phyloP scores from a whole-genome alignment of 352 stramenopile species.

The Globisporangium okanoganense region DNA sequence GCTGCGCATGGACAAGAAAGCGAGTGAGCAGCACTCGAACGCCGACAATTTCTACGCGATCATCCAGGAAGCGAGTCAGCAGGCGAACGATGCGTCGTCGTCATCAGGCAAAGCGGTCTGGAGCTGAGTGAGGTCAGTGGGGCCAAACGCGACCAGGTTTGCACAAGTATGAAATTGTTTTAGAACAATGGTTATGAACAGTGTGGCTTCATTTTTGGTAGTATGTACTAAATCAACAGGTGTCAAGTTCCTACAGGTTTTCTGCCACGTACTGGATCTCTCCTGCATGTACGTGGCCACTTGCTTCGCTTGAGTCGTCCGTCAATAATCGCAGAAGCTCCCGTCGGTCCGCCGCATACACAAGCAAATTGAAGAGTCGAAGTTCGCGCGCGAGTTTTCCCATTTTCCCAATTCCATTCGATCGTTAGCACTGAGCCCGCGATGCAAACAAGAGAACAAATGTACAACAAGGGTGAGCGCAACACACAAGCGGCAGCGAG shows the following conservation, averaged over 20 bases:
- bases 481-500: constrained; percentile 11
- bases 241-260: constrained; percentile 3
- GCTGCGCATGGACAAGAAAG: constrained; percentile 4
- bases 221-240: constrained; percentile 5
- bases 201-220: background rate
- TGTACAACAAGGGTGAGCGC: constrained; percentile 16
- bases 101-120: background rate
- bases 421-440: background rate
- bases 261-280: background rate
- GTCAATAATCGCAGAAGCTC: background rate
- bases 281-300: background rate
- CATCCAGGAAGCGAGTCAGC: constrained; percentile 7
- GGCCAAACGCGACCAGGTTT: too few relatives aligned
- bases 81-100: background rate
- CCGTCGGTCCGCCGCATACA: background rate
- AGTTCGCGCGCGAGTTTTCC: background rate
- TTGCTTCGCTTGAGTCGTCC: background rate
- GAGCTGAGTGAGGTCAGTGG: background rate
- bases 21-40: background rate
- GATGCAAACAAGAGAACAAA: constrained; percentile 11
- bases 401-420: constrained; percentile 1
- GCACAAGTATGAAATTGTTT: too few relatives aligned
- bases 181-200: constrained; percentile 1
- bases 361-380: constrained; percentile 3
- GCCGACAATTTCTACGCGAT: constrained; percentile 24